These are phyloP conservation scores for Westerdykella sp. DNA, from an alignment of 2,329 filamentous ascomycete species.

Conservation along the genomic window DNA sequence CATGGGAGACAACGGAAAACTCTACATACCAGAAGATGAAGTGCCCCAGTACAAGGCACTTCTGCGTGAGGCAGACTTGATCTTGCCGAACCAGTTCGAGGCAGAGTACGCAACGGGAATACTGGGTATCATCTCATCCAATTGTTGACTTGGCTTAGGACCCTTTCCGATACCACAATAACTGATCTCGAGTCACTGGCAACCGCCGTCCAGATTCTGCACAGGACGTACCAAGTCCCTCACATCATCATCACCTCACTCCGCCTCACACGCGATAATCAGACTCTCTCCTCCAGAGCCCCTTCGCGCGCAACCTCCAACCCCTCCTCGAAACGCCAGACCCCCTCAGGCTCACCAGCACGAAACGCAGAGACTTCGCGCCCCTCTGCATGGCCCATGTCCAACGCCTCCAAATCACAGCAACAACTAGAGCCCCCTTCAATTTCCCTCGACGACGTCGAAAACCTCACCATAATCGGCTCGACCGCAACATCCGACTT, in stretches of 20 bases:
- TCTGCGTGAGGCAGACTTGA: conserved; percentile 76
- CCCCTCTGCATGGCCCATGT: conserved; percentile 2
- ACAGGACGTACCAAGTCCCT: conserved; percentile 68
- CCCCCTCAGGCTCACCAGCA: conserved; percentile 13
- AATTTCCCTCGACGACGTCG: conserved; percentile 10
- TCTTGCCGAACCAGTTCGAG: conserved; percentile 95
- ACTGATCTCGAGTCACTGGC: conserved; percentile 66
- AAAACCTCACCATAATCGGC: conserved; percentile 64
- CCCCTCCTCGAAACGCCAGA: conserved; percentile 16
- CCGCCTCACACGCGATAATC: conserved; percentile 54
- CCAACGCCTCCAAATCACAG: neutral
- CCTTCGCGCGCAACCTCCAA: conserved; percentile 28
- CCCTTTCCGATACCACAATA: conserved; percentile 80
- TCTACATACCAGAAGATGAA: conserved; percentile 89
- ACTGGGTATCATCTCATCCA: neutral
- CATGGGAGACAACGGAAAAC: conserved; percentile 89
- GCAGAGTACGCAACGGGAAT: conserved; percentile 61
- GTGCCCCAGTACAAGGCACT: conserved; percentile 83
- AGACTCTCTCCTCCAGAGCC: conserved; percentile 29
- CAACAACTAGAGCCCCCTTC: conserved; percentile 14
- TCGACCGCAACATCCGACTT: conserved; percentile 62
- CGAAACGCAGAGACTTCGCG: conserved; percentile 13
- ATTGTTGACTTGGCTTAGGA: conserved; percentile 43
- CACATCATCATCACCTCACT: conserved; percentile 93
- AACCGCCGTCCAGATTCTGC: conserved; percentile 68